Conservation (phyloP, 2,329 filamentous ascomycete genomes). For the Ophiognomonia clavigignenti-juglandacearum region DNA sequence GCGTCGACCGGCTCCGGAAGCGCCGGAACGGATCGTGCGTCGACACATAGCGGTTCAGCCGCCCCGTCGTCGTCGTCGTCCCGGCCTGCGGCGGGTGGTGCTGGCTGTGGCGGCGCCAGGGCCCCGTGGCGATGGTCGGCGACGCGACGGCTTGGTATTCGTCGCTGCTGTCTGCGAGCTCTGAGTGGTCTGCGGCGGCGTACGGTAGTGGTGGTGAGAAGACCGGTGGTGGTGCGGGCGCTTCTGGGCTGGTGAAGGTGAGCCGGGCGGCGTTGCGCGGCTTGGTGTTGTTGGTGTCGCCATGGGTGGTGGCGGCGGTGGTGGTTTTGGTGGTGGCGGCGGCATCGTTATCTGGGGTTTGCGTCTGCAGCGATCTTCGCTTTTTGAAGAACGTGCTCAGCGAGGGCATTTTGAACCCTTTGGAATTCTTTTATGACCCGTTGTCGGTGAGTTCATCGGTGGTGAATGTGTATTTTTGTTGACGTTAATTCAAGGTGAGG, state of each 20-base stretch:
- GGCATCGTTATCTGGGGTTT: not conserved
- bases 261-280: not conserved
- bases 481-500: too few species aligned
- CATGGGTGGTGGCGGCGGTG: not conserved
- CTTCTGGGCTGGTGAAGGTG: not conserved
- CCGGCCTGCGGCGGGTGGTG: not conserved
- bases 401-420: conserved; percentile 7
- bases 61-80: not conserved
- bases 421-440: too few species aligned
- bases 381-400: conserved; percentile 5
- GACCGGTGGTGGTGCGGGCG: not conserved
- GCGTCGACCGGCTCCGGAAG: conserved; percentile 8
- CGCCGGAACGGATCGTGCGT: not conserved
- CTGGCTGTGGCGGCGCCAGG: not conserved
- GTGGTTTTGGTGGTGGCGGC: not conserved
- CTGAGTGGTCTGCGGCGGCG: too few species aligned
- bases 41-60: not conserved
- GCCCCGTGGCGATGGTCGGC: not conserved
- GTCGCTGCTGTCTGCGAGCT: not conserved
- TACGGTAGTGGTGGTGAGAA: too few species aligned
- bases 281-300: not conserved
- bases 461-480: not conserved
- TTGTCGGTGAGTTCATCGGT: not conserved
- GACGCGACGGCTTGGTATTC: not conserved
- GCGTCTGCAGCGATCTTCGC: not conserved